Conservation (phyloP, 108 stramenopile species). For the Nitzschia sp. region DNA sequence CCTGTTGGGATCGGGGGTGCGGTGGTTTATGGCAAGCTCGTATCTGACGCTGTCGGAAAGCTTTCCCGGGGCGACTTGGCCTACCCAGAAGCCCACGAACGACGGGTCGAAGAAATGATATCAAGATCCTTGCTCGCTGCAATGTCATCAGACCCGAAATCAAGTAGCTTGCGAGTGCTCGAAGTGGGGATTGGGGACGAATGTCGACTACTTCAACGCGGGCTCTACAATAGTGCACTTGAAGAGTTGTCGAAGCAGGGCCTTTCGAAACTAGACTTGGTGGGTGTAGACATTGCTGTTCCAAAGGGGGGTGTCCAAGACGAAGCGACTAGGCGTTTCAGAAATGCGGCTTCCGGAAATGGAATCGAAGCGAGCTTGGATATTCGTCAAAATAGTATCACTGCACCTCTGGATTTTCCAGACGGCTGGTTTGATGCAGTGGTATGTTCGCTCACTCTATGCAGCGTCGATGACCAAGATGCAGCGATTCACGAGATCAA, state of each 20-base stretch:
- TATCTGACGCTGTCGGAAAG: conserved; percentile 18
- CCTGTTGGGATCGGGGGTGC: conserved; percentile 34
- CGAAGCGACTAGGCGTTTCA: background rate
- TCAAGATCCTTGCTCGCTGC: conserved; percentile 12
- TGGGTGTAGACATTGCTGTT: conserved; percentile 34
- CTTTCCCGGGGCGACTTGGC: conserved; percentile 23
- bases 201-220: conserved; percentile 33
- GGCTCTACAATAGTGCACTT: conserved; percentile 44
- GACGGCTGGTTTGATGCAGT: conserved; percentile 52
- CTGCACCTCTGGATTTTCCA: conserved; percentile 19
- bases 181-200: conserved; percentile 60
- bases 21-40: conserved; percentile 35
- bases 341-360: background rate
- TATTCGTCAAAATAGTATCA: conserved; percentile 26
- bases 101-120: conserved; percentile 32
- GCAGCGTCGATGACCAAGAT: conserved; percentile 60
- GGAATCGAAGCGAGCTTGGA: conserved; percentile 20
- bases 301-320: conserved; percentile 5
- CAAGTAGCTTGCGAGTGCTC: conserved; percentile 40
- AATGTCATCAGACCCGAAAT: background rate
- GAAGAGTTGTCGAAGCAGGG: background rate
- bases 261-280: conserved; percentile 26
- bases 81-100: conserved; percentile 49
- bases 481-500: conserved; percentile 65
- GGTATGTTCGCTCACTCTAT: conserved; percentile 44